These are phyloP conservation scores for Camellia oleifera DNA, from an alignment of 179 eudicot genomes.

Conservation along the genomic window DNA sequence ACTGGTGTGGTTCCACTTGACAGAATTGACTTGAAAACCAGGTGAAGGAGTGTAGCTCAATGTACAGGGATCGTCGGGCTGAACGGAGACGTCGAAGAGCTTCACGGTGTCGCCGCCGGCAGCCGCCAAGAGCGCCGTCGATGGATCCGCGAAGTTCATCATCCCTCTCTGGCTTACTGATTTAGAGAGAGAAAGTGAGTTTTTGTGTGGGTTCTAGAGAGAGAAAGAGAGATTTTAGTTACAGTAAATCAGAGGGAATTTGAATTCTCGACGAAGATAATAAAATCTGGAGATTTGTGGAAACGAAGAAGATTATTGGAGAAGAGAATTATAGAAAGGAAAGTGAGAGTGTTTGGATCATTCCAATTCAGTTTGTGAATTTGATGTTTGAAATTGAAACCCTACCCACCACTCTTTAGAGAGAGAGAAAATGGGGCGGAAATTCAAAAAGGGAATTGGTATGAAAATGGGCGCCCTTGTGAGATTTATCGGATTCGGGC, in stretches of 20 bases:
- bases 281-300: neutral
- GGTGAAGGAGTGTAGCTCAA: slow-evolving; percentile 72
- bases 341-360: neutral
- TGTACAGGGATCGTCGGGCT: slow-evolving; percentile 73
- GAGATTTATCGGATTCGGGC: neutral
- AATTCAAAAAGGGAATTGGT: slow-evolving; percentile 12
- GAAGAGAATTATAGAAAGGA: neutral
- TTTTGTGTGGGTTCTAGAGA: neutral
- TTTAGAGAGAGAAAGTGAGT: neutral
- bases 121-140: slow-evolving; percentile 68
- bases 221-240: neutral
- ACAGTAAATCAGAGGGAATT: neutral
- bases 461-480: slow-evolving; percentile 8
- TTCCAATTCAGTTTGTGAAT: neutral
- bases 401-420: neutral
- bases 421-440: neutral
- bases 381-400: neutral
- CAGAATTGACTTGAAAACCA: slow-evolving; percentile 56
- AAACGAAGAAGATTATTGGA: neutral
- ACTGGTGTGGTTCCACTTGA: slow-evolving; percentile 97
- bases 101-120: slow-evolving; percentile 89
- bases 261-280: neutral
- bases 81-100: slow-evolving; percentile 69
- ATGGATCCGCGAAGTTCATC: slow-evolving; percentile 41
- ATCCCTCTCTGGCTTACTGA: neutral